phyloP scores from a whole-genome alignment of 306 rosid species.

The Vigna hirtella region DNA sequence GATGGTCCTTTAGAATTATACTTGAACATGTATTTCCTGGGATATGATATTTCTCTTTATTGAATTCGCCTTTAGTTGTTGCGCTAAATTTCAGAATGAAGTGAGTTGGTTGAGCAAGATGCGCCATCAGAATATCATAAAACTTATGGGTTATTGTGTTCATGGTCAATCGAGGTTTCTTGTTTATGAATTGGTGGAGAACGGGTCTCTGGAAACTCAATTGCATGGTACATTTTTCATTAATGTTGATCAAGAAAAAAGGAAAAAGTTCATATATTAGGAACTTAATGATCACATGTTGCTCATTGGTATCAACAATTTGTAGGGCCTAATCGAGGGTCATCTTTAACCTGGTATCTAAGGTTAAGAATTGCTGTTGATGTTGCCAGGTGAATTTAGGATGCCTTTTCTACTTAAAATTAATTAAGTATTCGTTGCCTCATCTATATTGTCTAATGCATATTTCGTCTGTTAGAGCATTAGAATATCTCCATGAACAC shows the following conservation, averaged over 20 bases:
- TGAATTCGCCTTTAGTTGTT: conserved; percentile 41
- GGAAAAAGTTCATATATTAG: not conserved
- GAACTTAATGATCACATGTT: conserved; percentile 31
- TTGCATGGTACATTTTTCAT: conserved; percentile 62
- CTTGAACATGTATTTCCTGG: conserved; percentile 24
- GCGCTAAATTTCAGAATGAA: conserved; percentile 74
- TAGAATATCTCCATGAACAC: conserved; percentile 93
- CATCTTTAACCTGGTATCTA: conserved; percentile 78
- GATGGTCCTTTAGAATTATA: conserved; percentile 34
- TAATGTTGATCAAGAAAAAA: conserved; percentile 27
- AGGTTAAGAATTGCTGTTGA: conserved; percentile 85
- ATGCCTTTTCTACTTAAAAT: not conserved
- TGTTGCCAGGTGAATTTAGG: conserved; percentile 71
- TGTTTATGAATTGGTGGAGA: conserved; percentile 80
- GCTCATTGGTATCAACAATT: conserved; percentile 34
- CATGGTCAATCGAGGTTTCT: conserved; percentile 79
- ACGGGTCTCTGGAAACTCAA: conserved; percentile 78
- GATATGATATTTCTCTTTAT: conserved; percentile 25
- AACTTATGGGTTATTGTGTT: conserved; percentile 80
- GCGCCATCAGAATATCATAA: conserved; percentile 79
- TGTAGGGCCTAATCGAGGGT: conserved; percentile 73
- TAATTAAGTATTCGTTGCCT: conserved; percentile 7
- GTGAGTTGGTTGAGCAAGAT: conserved; percentile 84
- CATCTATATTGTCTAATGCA: conserved; percentile 23
- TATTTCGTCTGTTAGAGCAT: conserved; percentile 61